These are phyloP conservation scores for Venturia aucupariae DNA, from an alignment of 2,329 filamentous ascomycete species.

Conservation along the genomic window DNA sequence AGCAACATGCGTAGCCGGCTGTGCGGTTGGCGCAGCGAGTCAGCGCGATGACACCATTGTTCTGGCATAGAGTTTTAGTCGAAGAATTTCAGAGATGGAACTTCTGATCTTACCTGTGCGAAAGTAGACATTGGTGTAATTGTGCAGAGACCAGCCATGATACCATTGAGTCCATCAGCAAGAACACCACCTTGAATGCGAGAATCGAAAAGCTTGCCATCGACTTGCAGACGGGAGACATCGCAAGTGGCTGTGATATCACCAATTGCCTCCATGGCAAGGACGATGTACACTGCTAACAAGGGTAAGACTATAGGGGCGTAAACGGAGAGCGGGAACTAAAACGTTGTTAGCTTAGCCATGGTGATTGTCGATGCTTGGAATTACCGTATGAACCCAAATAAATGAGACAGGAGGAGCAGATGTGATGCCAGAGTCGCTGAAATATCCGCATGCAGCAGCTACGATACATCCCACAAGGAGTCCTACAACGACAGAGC, in stretches of 20 bases:
- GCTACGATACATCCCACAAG: slow-evolving; percentile 71
- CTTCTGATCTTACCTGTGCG: slow-evolving; percentile 37
- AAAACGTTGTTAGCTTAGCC: slow-evolving; percentile 42
- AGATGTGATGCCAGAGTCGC: slow-evolving; percentile 57
- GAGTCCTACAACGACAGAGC: slow-evolving; percentile 64
- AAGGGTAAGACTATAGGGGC: slow-evolving; percentile 65
- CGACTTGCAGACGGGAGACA: slow-evolving; percentile 52
- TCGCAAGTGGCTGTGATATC: slow-evolving; percentile 77
- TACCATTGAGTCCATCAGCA: slow-evolving; percentile 66
- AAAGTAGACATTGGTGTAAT: slow-evolving; percentile 74
- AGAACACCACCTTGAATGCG: slow-evolving; percentile 71
- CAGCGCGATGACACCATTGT: slow-evolving; percentile 76
- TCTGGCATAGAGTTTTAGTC: slow-evolving; percentile 37
- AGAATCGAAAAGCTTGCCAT: slow-evolving; percentile 62
- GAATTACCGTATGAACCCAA: slow-evolving; percentile 53
- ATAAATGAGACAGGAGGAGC: slow-evolving; percentile 66
- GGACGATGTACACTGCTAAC: slow-evolving; percentile 54
- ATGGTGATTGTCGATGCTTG: not conserved
- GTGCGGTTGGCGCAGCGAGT: slow-evolving; percentile 74
- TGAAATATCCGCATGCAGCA: slow-evolving; percentile 69
- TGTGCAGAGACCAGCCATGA: slow-evolving; percentile 67
- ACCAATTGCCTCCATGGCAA: slow-evolving; percentile 70
- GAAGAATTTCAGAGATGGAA: no score
- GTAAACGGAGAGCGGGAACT: slow-evolving; percentile 62
- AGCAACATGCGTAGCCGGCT: slow-evolving; percentile 61